Evolutionary conservation across 371 early-diverging fungal species (phyloP).

Genomic region (Dinochytrium kinnereticum): DNA sequence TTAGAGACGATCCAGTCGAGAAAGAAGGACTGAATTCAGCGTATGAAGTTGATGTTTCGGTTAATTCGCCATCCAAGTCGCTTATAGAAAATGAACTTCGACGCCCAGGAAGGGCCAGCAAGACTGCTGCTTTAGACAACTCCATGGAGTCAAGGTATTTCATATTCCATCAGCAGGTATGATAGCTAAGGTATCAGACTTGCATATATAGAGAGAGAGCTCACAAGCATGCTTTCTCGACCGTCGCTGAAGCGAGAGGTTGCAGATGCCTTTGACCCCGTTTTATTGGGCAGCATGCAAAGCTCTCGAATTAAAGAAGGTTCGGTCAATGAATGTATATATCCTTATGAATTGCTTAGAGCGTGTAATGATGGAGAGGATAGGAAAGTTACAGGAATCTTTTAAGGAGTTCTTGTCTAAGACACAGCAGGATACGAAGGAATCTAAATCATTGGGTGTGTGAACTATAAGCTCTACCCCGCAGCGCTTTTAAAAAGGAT

Average conservation of each 20-base stretch:
- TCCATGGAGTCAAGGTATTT: no score
- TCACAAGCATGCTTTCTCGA: background rate
- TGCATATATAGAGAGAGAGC: background rate
- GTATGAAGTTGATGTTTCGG: no score
- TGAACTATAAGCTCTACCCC: no score
- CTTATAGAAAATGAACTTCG: no score
- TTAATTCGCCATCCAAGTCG: no score
- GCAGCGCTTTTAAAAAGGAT: no score
- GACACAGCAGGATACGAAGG: background rate
- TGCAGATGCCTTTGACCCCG: slow-evolving; percentile 17
- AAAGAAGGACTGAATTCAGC: background rate
- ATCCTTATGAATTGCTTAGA: background rate
- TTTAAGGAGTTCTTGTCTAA: background rate
- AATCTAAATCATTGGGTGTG: background rate
- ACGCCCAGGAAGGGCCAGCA: no score
- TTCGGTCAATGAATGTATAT: background rate
- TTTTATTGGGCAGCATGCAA: background rate
- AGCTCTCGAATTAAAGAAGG: slow-evolving; percentile 12
- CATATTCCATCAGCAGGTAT: no score
- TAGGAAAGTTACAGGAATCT: background rate
- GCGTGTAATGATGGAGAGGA: background rate
- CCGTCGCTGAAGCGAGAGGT: slow-evolving; percentile 1
- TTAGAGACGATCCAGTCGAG: background rate
- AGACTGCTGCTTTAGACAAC: no score
- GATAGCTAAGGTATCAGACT: background rate